Evolutionary conservation across 768 basidiomycete species (phyloP), one percentile per base, ranked within the genome.

Genomic region (Russula lepida): DNA sequence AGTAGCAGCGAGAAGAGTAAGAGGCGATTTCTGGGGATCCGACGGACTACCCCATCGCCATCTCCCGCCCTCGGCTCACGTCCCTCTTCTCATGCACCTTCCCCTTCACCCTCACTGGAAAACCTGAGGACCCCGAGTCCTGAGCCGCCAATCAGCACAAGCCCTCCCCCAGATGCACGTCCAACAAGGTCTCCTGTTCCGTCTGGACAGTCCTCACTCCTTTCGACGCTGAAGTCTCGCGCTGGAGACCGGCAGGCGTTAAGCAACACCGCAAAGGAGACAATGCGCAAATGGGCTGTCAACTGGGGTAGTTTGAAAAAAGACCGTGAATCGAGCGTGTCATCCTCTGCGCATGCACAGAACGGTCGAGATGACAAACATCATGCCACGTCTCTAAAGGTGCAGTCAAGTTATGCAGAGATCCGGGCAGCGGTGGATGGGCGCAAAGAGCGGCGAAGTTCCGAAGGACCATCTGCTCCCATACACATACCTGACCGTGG

Each of bases 211-310:
- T 12, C 59, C 33, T 60, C 59, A 11, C 60, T 97, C 75, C 80
- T 95, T 50, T 83, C 88, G 19, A 85, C 87, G 25, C 78, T 91
- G 55, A 89, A 88, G 70, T 83, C 89, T 6, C 86, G 86, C 46
- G 83, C 85, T 0, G 75, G 74, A 3, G 94, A 95, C 72, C 95
- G 92, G 70, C 88, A 94, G 71, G 89, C 89, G 7, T 75, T 95
- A 47, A 86, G 84, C 64, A 86, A 89, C 67, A 84, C 88, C 0
- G 90, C 93, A 13, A 89, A 87, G 70, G 95, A 97, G 69, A 81
- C 89, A 9, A 86, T 97, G 79, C 84, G 87, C 61, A 95, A 95
- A 70, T 95, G 92, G 92, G 86, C 92, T 25, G 85, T 84, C 28
- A 91, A 84, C 60, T 94, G 91, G 87, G 76, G 81, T 49, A 78